These are phyloP conservation scores for Nephelium lappaceum DNA, from an alignment of 345 rosid genomes.

Conservation along the genomic window DNA sequence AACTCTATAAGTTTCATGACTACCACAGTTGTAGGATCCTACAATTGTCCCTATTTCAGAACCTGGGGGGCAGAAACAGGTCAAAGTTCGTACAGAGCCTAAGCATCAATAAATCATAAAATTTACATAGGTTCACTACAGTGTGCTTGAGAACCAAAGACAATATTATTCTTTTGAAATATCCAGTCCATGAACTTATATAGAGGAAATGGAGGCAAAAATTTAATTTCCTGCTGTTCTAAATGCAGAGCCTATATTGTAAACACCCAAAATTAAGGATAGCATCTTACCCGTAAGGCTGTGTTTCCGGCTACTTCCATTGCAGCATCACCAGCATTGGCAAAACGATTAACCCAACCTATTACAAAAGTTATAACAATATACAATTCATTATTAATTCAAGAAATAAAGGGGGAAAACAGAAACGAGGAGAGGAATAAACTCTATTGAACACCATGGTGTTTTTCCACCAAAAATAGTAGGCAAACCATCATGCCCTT, in stretches of 20 bases:
- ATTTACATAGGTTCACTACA: background rate
- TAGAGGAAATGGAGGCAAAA: background rate
- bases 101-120: background rate
- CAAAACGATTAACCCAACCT: conserved; percentile 99
- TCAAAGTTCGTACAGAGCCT: background rate
- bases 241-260: background rate
- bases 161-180: background rate
- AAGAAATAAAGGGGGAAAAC: background rate
- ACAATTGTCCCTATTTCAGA: background rate
- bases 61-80: background rate
- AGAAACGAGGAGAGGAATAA: background rate
- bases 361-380: conserved; percentile 28
- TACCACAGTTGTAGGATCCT: background rate
- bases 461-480: background rate
- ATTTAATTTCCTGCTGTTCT: background rate
- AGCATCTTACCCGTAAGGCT: conserved; percentile 66
- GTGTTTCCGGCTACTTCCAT: conserved; percentile 87
- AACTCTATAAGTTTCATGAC: background rate
- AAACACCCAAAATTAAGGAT: conserved; percentile 5
- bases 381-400: conserved; percentile 9
- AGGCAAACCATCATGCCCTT: background rate
- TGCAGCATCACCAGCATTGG: conserved; percentile 91
- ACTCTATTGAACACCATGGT: background rate
- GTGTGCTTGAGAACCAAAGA: background rate
- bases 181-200: background rate